A percentile compares a stretch with the other conserved stretches of the same genome.
These are phyloP conservation scores for Catenaria anguillulae DNA, from an alignment of 371 early-diverging fungal genomes.

Conservation along the genomic window DNA sequence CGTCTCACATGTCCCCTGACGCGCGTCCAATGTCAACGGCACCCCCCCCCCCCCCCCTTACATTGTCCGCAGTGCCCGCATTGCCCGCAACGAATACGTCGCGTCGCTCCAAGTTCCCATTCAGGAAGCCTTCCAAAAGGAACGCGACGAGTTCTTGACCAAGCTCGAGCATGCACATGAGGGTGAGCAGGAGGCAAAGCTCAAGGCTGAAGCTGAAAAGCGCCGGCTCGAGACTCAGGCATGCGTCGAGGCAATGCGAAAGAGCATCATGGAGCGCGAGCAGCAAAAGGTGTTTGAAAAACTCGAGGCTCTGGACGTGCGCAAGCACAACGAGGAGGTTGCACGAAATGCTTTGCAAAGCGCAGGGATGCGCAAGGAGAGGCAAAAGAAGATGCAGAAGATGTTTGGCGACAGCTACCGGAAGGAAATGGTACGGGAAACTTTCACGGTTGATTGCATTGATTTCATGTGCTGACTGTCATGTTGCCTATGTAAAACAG, in stretches of 20 bases:
- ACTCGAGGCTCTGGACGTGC: not conserved
- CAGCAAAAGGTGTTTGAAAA: not conserved
- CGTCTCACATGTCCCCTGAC: too few species aligned
- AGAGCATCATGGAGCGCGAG: not conserved
- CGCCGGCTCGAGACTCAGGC: not conserved
- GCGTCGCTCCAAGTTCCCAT: conserved; percentile 6
- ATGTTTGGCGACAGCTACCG: not conserved
- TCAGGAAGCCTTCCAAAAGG: conserved; percentile 4
- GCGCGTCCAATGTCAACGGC: too few species aligned
- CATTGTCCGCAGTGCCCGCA: not conserved
- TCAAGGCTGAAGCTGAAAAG: not conserved
- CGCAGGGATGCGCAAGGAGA: not conserved
- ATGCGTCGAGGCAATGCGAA: not conserved
- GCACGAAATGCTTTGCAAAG: not conserved
- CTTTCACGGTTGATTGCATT: not conserved
- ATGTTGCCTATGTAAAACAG: not conserved
- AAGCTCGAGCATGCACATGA: conserved; percentile 1
- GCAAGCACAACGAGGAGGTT: not conserved
- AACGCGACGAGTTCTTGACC: conserved; percentile 10
- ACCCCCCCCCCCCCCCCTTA: too few species aligned
- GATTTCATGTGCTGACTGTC: too few species aligned
- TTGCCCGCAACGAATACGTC: not conserved
- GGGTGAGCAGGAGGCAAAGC: not conserved
- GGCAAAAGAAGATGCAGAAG: not conserved
- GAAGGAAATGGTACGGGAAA: not conserved